phyloP scores from a whole-genome alignment of 1,284 basidiomycete species.

The Puccinia coronata region DNA sequence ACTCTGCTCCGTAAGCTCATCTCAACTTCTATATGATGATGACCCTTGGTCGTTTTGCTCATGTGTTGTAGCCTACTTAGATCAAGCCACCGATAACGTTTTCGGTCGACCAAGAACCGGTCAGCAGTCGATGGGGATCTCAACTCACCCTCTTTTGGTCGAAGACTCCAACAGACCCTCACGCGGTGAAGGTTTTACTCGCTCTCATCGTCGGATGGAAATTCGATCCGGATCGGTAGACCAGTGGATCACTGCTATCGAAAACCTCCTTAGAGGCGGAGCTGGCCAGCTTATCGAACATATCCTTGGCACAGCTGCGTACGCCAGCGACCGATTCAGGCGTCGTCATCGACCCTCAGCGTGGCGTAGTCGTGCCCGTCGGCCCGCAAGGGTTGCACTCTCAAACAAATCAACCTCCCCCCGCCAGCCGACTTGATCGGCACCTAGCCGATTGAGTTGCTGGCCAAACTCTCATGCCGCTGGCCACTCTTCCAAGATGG shows the following conservation, averaged over 20 bases:
- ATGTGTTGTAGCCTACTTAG: background rate
- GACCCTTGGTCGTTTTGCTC: background rate
- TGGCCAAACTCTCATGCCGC: no score
- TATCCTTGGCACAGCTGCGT: slow-evolving; percentile 61
- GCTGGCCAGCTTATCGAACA: slow-evolving; percentile 81
- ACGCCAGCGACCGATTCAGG: slow-evolving; percentile 47
- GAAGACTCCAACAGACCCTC: slow-evolving; percentile 61
- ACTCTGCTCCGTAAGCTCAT: slow-evolving; percentile 41
- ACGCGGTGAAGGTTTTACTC: slow-evolving; percentile 62
- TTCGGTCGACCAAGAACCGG: slow-evolving; percentile 29
- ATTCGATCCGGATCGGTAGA: slow-evolving; percentile 63
- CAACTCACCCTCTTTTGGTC: slow-evolving; percentile 78
- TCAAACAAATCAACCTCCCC: slow-evolving; percentile 22
- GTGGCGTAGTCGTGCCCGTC: slow-evolving; percentile 45
- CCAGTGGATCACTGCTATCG: slow-evolving; percentile 75
- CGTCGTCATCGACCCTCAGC: slow-evolving; percentile 46
- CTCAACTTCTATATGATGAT: background rate
- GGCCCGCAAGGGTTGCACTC: slow-evolving; percentile 41
- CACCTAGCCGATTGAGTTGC: slow-evolving; percentile 50
- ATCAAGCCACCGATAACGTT: slow-evolving; percentile 47
- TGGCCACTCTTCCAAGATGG: slow-evolving; percentile 38
- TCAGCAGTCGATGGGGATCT: slow-evolving; percentile 52
- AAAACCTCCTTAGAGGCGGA: slow-evolving; percentile 77
- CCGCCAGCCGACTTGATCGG: slow-evolving; percentile 44
- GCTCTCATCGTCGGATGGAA: slow-evolving; percentile 63